phyloP scores from a whole-genome alignment of 306 rosid genomes.

The Hippophae tibetana region DNA sequence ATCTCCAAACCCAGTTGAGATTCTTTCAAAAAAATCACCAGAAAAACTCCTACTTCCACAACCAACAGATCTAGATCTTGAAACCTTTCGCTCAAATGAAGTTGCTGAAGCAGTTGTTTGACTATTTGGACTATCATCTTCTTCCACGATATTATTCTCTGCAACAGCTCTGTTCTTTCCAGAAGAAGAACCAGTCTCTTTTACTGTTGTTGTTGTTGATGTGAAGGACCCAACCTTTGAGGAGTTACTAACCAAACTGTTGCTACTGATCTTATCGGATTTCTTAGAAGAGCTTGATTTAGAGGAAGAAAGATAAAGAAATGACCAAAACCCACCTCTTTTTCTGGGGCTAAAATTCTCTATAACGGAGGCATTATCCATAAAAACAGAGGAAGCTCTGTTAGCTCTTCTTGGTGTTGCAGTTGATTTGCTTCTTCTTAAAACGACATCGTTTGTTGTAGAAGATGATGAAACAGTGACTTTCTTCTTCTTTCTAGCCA shows the following conservation, averaged over 20 bases:
- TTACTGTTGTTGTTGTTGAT: neutral
- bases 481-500: conserved; percentile 60
- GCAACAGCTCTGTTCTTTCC: neutral
- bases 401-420: conserved; percentile 41
- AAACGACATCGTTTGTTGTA: conserved; percentile 26
- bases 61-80: conserved; percentile 95
- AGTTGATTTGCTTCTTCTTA: conserved; percentile 83
- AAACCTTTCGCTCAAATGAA: conserved; percentile 78
- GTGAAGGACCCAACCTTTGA: conserved; percentile 19
- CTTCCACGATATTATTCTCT: conserved; percentile 14
- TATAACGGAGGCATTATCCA: conserved; percentile 9
- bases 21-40: conserved; percentile 87
- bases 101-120: conserved; percentile 37
- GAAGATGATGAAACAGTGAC: conserved; percentile 12
- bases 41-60: conserved; percentile 96
- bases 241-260: conserved; percentile 3
- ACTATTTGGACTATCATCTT: conserved; percentile 39
- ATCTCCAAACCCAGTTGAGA: conserved; percentile 95
- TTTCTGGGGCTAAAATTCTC: conserved; percentile 51
- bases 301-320: conserved; percentile 52
- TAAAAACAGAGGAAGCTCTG: conserved; percentile 18
- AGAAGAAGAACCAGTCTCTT: conserved; percentile 1
- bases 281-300: conserved; percentile 12
- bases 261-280: conserved; percentile 8
- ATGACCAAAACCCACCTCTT: conserved; percentile 78